Evolutionary conservation across 495 filamentous ascomycete species (phyloP), one percentile per base, ranked within the genome.

Genomic region (Penicillium ochrochloron): DNA sequence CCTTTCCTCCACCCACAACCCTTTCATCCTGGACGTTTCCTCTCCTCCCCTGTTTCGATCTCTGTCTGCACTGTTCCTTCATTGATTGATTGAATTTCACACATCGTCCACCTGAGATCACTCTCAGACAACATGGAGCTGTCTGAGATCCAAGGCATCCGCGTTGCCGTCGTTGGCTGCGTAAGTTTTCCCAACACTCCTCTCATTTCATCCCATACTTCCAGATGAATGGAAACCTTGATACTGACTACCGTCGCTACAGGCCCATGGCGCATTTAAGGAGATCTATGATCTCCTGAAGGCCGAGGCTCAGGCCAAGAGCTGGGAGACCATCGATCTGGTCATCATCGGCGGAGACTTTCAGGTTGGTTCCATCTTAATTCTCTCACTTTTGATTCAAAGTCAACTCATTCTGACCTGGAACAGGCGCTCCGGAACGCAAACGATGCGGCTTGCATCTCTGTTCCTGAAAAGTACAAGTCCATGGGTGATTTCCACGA

Each of bases 261-360:
- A 94, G 93, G 95, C 93, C 51, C 95, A 99, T 76, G 95, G 95
- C 37, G 90, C 89, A 11, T 85, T 99, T 39, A 82, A 97, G 67
- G 90, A 90, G 27, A 97, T 99, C 59, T 99, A 99, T 71, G 85
- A 90, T 0, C 88, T 90, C 10, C 83, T 96, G 27, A 76, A 84
- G 19, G 78, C 78, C 41, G 77, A 91, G 14, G 88, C 86, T 69
- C 75, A 85, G 50, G 73, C 83, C 51, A 88, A 89, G 60, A 81
- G 83, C 10, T 97, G 92, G 92, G 84, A 89, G 64, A 84, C 83
- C 23, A 85, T 96, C 19, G 93, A 97, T 70, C 71, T 94, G 9
- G 77, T 96, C 51, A 93, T 97, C 68, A 95, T 97, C 66, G 90
- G 92, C 46, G 93, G 93, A 17, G 93, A 97, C 70, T 97, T 97